A percentile compares a stretch with the other conserved stretches of the same genome.
Evolutionary conservation across 2,329 filamentous ascomycete genomes (phyloP).

Genomic region (Aspergillus pseudonomiae): DNA sequence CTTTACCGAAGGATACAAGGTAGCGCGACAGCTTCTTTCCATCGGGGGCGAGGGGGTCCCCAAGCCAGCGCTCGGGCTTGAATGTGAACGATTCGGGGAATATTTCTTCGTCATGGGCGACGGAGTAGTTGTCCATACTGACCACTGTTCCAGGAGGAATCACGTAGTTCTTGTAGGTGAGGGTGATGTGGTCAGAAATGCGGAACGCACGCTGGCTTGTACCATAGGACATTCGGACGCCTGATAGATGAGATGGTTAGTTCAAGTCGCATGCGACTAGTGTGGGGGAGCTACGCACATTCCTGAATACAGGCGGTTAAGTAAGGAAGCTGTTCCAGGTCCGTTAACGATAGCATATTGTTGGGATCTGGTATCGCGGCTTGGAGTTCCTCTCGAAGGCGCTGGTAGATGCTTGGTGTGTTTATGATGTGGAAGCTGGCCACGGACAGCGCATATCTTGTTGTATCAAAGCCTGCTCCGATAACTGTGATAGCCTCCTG

Average conservation of each 20-base stretch:
- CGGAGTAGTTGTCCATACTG: slow-evolving; percentile 17
- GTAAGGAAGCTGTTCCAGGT: slow-evolving; percentile 38
- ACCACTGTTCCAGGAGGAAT: slow-evolving; percentile 12
- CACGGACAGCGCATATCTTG: slow-evolving; percentile 28
- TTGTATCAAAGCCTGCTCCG: slow-evolving; percentile 34
- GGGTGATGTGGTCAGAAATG: slow-evolving; percentile 12
- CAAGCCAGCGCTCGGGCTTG: slow-evolving; percentile 19
- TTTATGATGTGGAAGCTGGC: slow-evolving; percentile 35
- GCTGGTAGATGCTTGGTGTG: slow-evolving; percentile 27
- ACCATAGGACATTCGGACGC: slow-evolving; percentile 17
- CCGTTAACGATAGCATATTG: slow-evolving; percentile 15
- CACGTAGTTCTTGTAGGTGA: slow-evolving; percentile 14
- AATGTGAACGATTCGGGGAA: slow-evolving; percentile 17
- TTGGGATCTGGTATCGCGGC: slow-evolving; percentile 27
- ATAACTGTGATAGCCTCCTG: slow-evolving; percentile 32
- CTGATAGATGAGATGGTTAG: not conserved
- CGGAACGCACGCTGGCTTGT: slow-evolving; percentile 10
- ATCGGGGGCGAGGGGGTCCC: slow-evolving; percentile 10
- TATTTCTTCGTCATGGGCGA: slow-evolving; percentile 16
- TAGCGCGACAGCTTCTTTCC: slow-evolving; percentile 15
- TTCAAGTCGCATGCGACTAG: not conserved
- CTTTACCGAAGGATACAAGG: slow-evolving; percentile 15
- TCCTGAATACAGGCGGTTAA: slow-evolving; percentile 22
- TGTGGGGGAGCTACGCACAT: not conserved
- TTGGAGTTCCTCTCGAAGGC: slow-evolving; percentile 31